Evolutionary conservation across 1,284 basidiomycete genomes (phyloP), one percentile per base, ranked within the genome.

Genomic region (Leccinum insolens): DNA sequence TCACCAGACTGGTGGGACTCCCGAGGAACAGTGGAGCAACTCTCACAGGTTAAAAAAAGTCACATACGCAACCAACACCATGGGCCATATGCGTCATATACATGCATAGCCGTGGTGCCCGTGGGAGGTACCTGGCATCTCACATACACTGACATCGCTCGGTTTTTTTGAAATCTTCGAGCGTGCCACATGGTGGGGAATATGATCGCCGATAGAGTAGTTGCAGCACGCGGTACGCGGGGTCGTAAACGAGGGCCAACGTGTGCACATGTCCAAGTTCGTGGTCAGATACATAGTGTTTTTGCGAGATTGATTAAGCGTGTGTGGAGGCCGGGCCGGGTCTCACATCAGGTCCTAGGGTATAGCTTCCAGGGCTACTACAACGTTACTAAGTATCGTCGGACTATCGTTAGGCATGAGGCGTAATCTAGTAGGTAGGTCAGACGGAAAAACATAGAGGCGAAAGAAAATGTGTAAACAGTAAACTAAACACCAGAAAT

Each of bases 371-470:
- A 52, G 49, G 49, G 17, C 20, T 52, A 52, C 49, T 52, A 52
- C 49, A 7, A 52, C 49, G 12, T 52, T 52, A 52, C 49, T 15
- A 15, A 25, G 52, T 55, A 22, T 55, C 52, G n/a, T 55, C 52
- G 52, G 20, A 55, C 7, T 55, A 55, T 55, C 52, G 52, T 55
- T 25, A 25, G 22, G 52, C 52, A 25, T 55, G 22, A 55, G 20
- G 22, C 7, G 8, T 71, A 74, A 64, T 71, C 22, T 74, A 44
- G 15, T 44, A 74, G 15, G 49, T 58, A 28, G 52, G 11, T 41
- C 57, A 20, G 17, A 34, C 15, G 14, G 62, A 63, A 25, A n/a
- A 34, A 55, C 22, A 55, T 8, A 25, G 4, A 25, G 14, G 52
- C 12, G 22, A 15, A 55, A 25, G 22, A 25, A 20, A 20, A 25